Conservation (phyloP, 2,329 filamentous ascomycete genomes). For the Colletotrichum filicis region DNA sequence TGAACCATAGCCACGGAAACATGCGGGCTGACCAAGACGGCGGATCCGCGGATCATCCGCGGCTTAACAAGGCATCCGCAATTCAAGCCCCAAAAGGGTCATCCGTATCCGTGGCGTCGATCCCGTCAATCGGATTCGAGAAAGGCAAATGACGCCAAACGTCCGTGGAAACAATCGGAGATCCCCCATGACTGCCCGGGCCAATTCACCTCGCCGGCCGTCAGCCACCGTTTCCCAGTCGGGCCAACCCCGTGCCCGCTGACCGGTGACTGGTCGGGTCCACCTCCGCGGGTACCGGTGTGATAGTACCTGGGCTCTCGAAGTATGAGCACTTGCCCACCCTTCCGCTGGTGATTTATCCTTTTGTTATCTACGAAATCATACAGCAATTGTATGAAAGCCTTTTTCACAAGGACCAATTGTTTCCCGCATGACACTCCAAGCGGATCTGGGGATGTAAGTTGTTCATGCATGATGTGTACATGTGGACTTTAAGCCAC, state of each 20-base stretch:
- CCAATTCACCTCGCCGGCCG: background rate
- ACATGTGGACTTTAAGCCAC: background rate
- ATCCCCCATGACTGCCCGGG: background rate
- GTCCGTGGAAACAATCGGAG: background rate
- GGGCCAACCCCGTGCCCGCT: background rate
- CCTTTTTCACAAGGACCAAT: too few species aligned
- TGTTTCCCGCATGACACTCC: too few species aligned
- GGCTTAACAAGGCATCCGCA: background rate
- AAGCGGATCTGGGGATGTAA: too few species aligned
- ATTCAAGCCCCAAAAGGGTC: background rate
- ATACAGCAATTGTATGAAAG: too few species aligned
- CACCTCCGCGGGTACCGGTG: background rate
- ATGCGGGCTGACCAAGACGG: background rate
- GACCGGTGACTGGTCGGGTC: background rate
- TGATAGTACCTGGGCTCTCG: background rate
- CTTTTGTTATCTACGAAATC: background rate
- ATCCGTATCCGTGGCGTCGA: background rate
- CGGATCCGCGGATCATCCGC: background rate
- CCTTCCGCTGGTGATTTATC: background rate
- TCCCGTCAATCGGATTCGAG: background rate
- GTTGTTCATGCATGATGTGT: background rate
- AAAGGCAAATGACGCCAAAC: background rate
- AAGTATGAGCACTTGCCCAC: background rate
- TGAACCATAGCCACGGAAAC: background rate
- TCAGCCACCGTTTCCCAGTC: background rate